phyloP scores from a whole-genome alignment of 148 eudicot species.

The Rheum nobile region DNA sequence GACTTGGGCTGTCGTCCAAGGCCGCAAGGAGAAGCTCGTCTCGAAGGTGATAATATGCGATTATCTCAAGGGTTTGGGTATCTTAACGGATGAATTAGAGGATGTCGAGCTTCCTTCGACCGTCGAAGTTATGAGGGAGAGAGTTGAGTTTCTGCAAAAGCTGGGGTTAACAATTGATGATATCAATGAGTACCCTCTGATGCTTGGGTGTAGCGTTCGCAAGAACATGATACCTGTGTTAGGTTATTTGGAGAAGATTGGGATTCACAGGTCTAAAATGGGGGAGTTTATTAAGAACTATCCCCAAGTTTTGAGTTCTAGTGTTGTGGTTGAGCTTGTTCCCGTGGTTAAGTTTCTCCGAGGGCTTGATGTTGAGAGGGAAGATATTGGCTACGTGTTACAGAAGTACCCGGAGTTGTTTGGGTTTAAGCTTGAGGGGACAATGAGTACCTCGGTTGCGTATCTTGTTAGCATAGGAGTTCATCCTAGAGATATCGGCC shows the following conservation, averaged over 20 bases:
- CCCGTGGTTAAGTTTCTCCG: conserved; percentile 78
- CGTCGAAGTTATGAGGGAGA: conserved; percentile 85
- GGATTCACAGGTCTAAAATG: conserved; percentile 56
- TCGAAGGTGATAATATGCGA: conserved; percentile 83
- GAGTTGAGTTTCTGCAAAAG: conserved; percentile 89
- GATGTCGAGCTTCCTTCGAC: conserved; percentile 84
- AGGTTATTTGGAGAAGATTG: conserved; percentile 82
- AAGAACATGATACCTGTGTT: conserved; percentile 85
- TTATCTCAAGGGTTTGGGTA: conserved; percentile 69
- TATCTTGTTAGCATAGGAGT: conserved; percentile 93
- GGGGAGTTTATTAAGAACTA: conserved; percentile 86
- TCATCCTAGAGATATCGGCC: conserved; percentile 84
- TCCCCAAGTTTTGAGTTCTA: conserved; percentile 75
- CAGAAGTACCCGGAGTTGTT: conserved; percentile 80
- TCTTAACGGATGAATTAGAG: conserved; percentile 75
- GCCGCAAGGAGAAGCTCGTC: conserved; percentile 77
- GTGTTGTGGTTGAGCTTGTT: conserved; percentile 88
- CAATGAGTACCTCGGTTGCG: conserved; percentile 92
- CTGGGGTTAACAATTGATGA: conserved; percentile 77
- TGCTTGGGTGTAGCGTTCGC: conserved; percentile 87
- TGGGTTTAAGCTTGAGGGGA: conserved; percentile 92
- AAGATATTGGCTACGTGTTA: conserved; percentile 82
- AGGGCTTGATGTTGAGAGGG: conserved; percentile 82
- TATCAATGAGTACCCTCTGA: conserved; percentile 76
- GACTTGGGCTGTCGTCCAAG: conserved; percentile 96